phyloP scores from a whole-genome alignment of 768 basidiomycete species.

The Tulasnella sp. region DNA sequence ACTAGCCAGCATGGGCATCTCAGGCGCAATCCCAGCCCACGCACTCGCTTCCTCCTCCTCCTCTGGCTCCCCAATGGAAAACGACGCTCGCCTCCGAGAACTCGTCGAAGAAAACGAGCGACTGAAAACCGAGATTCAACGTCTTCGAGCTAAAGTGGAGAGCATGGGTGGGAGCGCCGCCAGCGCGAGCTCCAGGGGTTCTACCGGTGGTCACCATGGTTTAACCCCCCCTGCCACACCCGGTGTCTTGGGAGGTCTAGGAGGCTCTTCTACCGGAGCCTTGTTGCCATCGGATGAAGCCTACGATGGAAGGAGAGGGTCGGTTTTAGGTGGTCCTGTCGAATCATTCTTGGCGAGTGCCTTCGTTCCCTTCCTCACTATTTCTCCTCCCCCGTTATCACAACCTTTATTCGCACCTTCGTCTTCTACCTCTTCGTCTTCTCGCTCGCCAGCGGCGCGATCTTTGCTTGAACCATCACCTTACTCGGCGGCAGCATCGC shows the following conservation, averaged over 20 bases:
- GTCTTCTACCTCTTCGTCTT: background rate
- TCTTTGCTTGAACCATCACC: background rate
- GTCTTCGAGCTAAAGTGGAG: constrained; percentile 26
- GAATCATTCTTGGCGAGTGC: constrained; percentile 78
- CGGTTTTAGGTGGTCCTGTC: background rate
- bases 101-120: constrained; percentile 72
- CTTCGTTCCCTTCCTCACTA: constrained; percentile 34
- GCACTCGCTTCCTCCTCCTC: background rate
- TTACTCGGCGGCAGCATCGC: too few species aligned
- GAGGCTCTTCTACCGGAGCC: background rate
- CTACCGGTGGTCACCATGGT: background rate
- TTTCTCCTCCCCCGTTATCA: background rate
- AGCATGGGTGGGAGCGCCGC: background rate
- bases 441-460: background rate
- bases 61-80: background rate
- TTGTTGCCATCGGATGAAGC: background rate
- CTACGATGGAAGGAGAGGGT: constrained; percentile 13
- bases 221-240: constrained; percentile 43
- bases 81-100: constrained; percentile 33
- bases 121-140: constrained; percentile 53
- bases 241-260: background rate
- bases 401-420: background rate
- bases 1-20: constrained; percentile 50
- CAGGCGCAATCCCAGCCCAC: constrained; percentile 58
- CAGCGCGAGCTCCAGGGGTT: background rate